Conservation (phyloP, 306 rosid genomes). For the Castanospermum australe region DNA sequence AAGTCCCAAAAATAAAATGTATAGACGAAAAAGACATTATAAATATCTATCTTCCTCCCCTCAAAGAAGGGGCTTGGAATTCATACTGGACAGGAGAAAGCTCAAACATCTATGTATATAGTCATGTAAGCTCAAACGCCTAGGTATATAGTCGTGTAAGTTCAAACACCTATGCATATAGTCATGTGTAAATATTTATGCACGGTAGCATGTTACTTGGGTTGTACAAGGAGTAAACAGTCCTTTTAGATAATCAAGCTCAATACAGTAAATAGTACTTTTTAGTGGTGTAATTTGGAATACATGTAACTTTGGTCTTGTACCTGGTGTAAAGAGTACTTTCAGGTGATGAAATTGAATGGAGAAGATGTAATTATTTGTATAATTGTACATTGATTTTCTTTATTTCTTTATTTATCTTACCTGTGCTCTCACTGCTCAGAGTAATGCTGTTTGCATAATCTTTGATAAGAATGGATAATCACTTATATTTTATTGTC, state of each 20-base stretch:
- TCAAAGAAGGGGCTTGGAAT: constrained; percentile 15
- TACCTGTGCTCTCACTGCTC: background rate
- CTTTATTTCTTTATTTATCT: background rate
- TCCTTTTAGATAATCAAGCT: constrained; percentile 9
- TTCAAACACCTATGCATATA: background rate
- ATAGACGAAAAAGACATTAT: constrained; percentile 24
- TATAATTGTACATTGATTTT: background rate
- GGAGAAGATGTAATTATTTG: constrained; percentile 6
- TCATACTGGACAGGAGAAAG: constrained; percentile 18
- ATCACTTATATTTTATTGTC: background rate
- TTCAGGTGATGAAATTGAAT: background rate
- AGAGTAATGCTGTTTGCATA: background rate
- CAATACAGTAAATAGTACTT: constrained; percentile 1
- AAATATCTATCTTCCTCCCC: constrained; percentile 18
- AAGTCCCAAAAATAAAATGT: constrained; percentile 18
- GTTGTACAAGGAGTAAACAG: constrained; percentile 22
- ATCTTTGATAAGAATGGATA: background rate
- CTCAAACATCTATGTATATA: background rate
- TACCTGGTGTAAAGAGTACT: background rate
- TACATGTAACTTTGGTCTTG: background rate
- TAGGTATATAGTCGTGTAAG: background rate
- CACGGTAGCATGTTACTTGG: constrained; percentile 20
- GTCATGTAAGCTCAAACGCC: too few relatives aligned
- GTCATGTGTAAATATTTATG: constrained; percentile 22
- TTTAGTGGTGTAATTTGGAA: background rate